Evolutionary conservation across 805 yeast species (phyloP), one percentile per base, ranked within the genome.

Genomic region (Teunomyces cretensis): DNA sequence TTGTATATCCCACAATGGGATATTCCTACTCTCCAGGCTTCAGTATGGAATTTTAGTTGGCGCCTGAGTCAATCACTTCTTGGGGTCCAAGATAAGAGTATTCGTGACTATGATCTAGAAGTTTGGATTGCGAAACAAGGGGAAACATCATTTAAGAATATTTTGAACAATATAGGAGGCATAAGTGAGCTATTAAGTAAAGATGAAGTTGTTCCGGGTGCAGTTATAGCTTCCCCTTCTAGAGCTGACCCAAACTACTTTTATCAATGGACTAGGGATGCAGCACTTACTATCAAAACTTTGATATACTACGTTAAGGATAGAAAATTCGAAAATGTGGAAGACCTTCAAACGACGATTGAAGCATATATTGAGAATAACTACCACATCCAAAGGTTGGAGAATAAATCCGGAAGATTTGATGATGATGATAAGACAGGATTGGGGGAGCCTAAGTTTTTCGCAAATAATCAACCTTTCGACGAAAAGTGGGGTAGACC

Each of bases 381-480:
- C 24, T 70, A 71, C 44, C 53, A 62, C 31, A 65, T 91, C 42
- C 97, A 92, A 65, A 68, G 89, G 44, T 62, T 76, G 2, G 68
- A 72, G 39, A 92, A 89, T 59, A 80, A 79, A 22, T 81, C 90
- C 9, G 97, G 97, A 0, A 58, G 62, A 1, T 80, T 79, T 51
- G 63, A 68, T 9, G 71, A 70, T 46, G 36, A 46, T 2, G 48
- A 43, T 27, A 68, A 76, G 39, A 64, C 65, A 7, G 89, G 88
- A 1, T 70, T 91, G 28, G 98, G 97, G 2, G 98, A 92, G 61
- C 97, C 98, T 6, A 92, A 92, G 62, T 92, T 86, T 59, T 62
- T 75, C 60, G 80, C 83, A 3, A 78, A 88, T 59, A 83, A 85
- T 17, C 55, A 79, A 0, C 72, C 86, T 1, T 92, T 86, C 56